These are phyloP conservation scores for Tetragonia tetragonoides DNA, from an alignment of 148 eudicot species.

Conservation along the genomic window DNA sequence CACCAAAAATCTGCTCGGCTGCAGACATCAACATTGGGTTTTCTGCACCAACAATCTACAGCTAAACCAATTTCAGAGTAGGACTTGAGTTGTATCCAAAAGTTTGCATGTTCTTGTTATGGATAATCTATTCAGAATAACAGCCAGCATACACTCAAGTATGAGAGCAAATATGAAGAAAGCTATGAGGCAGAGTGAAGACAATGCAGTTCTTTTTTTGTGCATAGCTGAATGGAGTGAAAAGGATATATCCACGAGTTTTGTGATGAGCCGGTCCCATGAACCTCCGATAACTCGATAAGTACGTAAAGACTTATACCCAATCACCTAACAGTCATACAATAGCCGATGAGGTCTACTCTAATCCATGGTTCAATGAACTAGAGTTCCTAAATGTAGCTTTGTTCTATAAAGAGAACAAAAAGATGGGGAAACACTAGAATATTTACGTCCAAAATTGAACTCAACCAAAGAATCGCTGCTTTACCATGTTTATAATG, in stretches of 20 bases:
- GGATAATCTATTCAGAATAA: background rate
- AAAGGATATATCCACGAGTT: background rate
- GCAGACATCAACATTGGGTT: constrained; percentile 90
- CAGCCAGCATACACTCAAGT: background rate
- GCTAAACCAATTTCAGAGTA: constrained; percentile 34
- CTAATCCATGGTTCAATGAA: no score
- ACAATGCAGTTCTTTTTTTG: background rate
- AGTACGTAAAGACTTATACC: no score
- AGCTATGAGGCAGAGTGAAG: background rate
- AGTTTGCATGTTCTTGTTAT: background rate
- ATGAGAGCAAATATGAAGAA: background rate
- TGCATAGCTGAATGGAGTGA: background rate
- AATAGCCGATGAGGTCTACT: no score
- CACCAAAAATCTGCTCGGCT: constrained; percentile 93
- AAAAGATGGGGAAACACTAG: no score
- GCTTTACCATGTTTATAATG: no score
- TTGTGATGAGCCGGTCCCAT: background rate
- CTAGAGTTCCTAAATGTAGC: no score
- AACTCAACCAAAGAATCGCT: no score
- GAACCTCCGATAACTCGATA: no score
- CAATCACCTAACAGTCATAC: no score
- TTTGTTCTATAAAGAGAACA: no score
- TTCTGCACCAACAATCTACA: constrained; percentile 95
- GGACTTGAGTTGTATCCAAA: background rate
- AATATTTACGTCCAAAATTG: no score